These are phyloP conservation scores for Zhuliangozyma blackwelliae DNA, from an alignment of 1,139 yeast genomes.

Conservation along the genomic window DNA sequence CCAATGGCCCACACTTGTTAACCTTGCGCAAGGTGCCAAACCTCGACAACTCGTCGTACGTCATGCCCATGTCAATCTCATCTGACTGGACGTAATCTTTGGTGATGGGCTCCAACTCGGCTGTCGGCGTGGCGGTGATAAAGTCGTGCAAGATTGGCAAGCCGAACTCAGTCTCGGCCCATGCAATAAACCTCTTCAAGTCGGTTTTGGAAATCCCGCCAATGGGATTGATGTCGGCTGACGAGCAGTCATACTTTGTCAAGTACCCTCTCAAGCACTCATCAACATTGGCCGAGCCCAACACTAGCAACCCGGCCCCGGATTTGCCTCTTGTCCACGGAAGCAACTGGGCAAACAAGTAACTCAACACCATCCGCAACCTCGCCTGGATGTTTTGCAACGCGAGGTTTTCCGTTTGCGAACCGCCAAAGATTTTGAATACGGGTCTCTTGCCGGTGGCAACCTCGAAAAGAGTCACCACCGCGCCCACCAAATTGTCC, in stretches of 20 bases:
- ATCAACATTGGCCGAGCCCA: constrained; percentile 98
- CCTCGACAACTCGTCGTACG: constrained; percentile 85
- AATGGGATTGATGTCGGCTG: constrained; percentile 95
- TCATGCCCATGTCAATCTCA: constrained; percentile 97
- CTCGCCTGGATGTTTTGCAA: constrained; percentile 95
- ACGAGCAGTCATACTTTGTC: constrained; percentile 94
- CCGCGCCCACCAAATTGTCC: constrained; percentile 76
- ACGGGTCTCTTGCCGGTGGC: constrained; percentile 89
- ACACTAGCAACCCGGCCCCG: constrained; percentile 77
- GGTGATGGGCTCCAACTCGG: constrained; percentile 95
- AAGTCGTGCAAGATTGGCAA: constrained; percentile 77
- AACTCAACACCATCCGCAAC: constrained; percentile 88
- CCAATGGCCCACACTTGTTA: constrained; percentile 92
- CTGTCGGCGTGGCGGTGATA: constrained; percentile 90
- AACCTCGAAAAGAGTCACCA: constrained; percentile 71
- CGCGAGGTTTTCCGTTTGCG: constrained; percentile 86
- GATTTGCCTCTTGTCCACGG: constrained; percentile 82
- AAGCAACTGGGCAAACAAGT: constrained; percentile 85
- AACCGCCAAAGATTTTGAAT: constrained; percentile 90
- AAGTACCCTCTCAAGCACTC: constrained; percentile 93
- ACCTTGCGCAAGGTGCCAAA: constrained; percentile 93
- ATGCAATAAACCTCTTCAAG: constrained; percentile 75
- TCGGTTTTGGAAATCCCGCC: constrained; percentile 97
- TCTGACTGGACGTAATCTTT: constrained; percentile 90
- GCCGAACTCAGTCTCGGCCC: constrained; percentile 66